A percentile compares a stretch with the other conserved stretches of the same genome.
Conservation (phyloP, 139 green algal species). For the Spirogloea muscicola region DNA sequence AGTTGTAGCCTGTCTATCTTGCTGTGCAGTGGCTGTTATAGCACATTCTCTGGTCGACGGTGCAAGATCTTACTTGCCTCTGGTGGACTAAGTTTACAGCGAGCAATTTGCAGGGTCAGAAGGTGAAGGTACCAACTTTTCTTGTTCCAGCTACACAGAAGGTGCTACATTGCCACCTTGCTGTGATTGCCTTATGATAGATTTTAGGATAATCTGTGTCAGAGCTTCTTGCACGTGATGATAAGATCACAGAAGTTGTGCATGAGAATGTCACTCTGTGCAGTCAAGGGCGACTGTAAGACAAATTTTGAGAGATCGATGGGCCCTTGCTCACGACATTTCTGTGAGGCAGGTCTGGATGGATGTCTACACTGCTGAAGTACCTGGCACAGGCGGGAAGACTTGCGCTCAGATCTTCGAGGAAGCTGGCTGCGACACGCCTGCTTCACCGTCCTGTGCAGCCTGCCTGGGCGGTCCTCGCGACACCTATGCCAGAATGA, state of each 20-base stretch:
- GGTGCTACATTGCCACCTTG: too few species aligned
- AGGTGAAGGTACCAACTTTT: constrained; percentile 92
- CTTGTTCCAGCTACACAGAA: constrained; percentile 94
- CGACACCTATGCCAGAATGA: constrained; percentile 95
- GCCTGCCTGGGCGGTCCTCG: constrained; percentile 86
- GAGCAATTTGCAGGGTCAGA: constrained; percentile 31
- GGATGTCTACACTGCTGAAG: constrained; percentile 84
- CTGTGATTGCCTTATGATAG: too few species aligned
- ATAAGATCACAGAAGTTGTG: too few species aligned
- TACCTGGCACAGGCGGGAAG: constrained; percentile 88
- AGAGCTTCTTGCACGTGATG: too few species aligned
- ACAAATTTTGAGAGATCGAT: too few species aligned
- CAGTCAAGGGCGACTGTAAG: too few species aligned
- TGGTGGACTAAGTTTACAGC: too few species aligned
- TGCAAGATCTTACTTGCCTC: too few species aligned
- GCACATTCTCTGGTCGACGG: too few species aligned
- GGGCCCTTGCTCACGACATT: not conserved
- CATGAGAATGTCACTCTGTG: too few species aligned
- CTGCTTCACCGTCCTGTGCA: constrained; percentile 81
- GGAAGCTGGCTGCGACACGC: constrained; percentile 79
- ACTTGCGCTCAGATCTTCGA: constrained; percentile 92
- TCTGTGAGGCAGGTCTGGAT: constrained; percentile 73
- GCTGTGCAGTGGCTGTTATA: too few species aligned
- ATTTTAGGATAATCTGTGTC: too few species aligned
- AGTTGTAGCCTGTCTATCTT: not conserved